Conservation (phyloP, 2,329 filamentous ascomycete genomes). For the Aspergillus aculeatinus region DNA sequence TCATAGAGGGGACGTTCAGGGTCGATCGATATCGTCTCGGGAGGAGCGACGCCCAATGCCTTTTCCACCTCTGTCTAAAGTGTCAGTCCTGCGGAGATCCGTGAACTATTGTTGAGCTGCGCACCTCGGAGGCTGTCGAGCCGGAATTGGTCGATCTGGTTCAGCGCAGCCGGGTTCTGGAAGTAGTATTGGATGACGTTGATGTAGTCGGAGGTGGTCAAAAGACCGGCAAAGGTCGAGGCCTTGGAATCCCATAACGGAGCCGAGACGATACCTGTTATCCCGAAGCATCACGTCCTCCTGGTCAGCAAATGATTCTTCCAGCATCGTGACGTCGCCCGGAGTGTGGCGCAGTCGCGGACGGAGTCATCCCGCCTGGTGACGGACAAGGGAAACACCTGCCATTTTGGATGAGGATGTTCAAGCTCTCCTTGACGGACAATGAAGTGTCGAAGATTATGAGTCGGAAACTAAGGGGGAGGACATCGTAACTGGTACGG, state of each 20-base stretch:
- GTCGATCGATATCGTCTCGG: conserved; percentile 95
- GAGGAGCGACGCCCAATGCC: conserved; percentile 82
- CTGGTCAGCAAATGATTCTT: conserved; percentile 20
- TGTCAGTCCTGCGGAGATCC: conserved; percentile 5
- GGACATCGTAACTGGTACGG: conserved; percentile 94
- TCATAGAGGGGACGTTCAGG: conserved; percentile 89
- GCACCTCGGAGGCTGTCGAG: conserved; percentile 86
- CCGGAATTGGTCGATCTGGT: conserved; percentile 89
- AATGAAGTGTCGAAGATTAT: conserved; percentile 94
- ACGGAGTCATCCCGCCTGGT: not conserved
- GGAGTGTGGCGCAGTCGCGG: not conserved
- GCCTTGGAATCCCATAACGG: conserved; percentile 94
- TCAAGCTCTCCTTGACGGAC: conserved; percentile 94
- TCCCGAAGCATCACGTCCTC: conserved; percentile 14
- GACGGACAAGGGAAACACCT: conserved; percentile 24
- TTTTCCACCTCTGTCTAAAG: conserved; percentile 79
- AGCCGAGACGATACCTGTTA: conserved; percentile 88
- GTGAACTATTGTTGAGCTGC: conserved; percentile 19
- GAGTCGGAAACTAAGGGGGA: conserved; percentile 91
- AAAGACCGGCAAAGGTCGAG: conserved; percentile 87
- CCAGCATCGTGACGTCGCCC: not conserved
- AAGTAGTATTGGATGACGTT: conserved; percentile 99
- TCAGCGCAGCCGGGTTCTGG: conserved; percentile 87
- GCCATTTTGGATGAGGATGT: conserved; percentile 96
- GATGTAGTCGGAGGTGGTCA: conserved; percentile 96